Base-by-base conservation (phyloP, 2,329 filamentous ascomycete species). In the Boeremia exigua region DNA sequence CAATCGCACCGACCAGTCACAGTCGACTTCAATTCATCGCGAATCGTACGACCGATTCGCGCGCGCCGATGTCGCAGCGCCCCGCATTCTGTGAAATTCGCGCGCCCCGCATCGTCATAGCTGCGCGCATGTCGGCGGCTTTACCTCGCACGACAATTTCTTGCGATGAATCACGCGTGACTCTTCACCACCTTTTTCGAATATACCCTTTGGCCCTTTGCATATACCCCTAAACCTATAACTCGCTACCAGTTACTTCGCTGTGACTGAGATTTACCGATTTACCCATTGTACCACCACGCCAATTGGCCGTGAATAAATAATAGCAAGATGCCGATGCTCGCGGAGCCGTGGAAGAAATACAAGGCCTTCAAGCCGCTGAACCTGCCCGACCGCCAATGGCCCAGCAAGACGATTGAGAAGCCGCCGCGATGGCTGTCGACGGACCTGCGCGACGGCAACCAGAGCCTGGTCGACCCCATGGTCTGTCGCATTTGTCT, bases 341-440 rank as follows among this genome's bases (percentile, higher is more conserved):
- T 92, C 75, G 85, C 88, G 69, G 87, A 92, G 67, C 89, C 89
- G 36, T 91, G 84, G 66, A 88, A 82, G 67, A 93, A 93, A 77
- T 93, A 93, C 82, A 87, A 84, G 76, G 79, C 80, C 48, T 92
- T 92, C 75, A 81, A 82, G 67, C 86, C 87, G 57, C 69, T 90
- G 50, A 77, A 89, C 69, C 80, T 92, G 36, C 85, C 87, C 27
- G 81, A 91, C 75, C 83, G 89, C 33, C 86, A 90, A 89, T 96
- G 92, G 92, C 92, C 92, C 10, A 85, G 84, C 73, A 93, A 90
- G 80, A 86, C 84, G 36, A 84, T 97, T 69, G 86, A 91, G 69
- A 95, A 93, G 79, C 85, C 93, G 45, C 93, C 92, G 32, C 84
- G 94, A 70, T 98, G 93, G 93, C 86, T 97, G 72, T 89, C 90